Evolutionary conservation across 169 alveolate species (phyloP), one percentile per base, ranked within the genome.

Genomic region (Eimeria maxima): DNA sequence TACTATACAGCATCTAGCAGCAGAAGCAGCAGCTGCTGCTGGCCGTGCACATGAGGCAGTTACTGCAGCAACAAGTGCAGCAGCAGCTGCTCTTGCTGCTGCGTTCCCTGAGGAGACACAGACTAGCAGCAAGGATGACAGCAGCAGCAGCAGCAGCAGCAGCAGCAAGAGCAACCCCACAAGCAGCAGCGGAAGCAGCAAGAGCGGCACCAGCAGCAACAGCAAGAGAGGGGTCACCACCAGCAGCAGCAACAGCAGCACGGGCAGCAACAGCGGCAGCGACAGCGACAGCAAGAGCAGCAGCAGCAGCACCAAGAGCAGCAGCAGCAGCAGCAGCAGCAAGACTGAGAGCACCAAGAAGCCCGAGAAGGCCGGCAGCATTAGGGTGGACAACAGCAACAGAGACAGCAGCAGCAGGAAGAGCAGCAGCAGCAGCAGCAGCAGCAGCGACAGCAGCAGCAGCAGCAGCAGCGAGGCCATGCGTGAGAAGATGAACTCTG

Each of bases 1-100:
- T n/a, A 84, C 95, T 50, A 76, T 73, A 38, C 74, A 24, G 76
- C 84, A 73, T 50, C 11, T 50, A 50, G 57, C 57, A 50, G 57
- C 57, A 50, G 57, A 50, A 50, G 57, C 57, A 50, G 84, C 84
- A 73, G 84, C 95, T 74, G 90, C 76, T 90, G 90, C 95, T 73
- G 95, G 53, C 45, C 0, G 84, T 45, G 84, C 84, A 8, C 84
- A 73, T 29, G 84, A 73, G 18, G 84, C 84, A 16, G 84, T 73
- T 11, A 73, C 84, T n/a, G 84, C 84, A 73, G 84, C 84, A 73
- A 73, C 84, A 29, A 65, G 57, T 50, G 57, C 57, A 11, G 57
- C 57, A 7, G 57, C 57, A 7, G 57, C 57, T 50, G 57, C 57
- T n/a, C n/a, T n/a, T 65, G 76, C 76, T 65, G 76, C 76, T 65